These are phyloP conservation scores for Phytopythium helicoides DNA, from an alignment of 352 stramenopile species.

Conservation along the genomic window DNA sequence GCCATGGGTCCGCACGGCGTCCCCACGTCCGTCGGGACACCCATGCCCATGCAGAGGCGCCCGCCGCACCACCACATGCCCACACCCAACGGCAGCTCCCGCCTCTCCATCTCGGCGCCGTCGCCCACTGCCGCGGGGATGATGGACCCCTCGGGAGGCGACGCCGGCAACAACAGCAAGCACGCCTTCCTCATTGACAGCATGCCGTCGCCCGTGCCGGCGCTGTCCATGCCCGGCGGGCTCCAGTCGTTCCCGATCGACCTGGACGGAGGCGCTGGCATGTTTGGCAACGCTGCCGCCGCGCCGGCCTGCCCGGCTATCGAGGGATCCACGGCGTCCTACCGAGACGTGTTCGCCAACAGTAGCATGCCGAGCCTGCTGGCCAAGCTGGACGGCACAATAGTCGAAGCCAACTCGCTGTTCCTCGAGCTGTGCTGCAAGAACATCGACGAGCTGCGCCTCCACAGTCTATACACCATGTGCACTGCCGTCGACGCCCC, in stretches of 20 bases:
- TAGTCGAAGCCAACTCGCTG: conserved; percentile 73
- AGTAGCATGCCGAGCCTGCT: conserved; percentile 79
- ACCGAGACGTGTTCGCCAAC: conserved; percentile 70
- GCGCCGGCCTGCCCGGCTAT: conserved; percentile 28
- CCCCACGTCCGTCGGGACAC: neutral
- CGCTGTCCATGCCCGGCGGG: conserved; percentile 53
- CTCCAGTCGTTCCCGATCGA: conserved; percentile 69
- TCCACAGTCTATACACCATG: conserved; percentile 82
- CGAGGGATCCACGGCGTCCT: conserved; percentile 65
- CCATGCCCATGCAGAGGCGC: conserved; percentile 22
- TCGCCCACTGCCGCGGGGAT: conserved; percentile 14
- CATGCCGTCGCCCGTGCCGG: conserved; percentile 69
- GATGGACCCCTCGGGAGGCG: conserved; percentile 5
- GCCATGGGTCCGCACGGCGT: conserved; percentile 5
- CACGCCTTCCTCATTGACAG: conserved; percentile 76
- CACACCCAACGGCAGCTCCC: conserved; percentile 23
- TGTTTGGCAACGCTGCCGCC: conserved; percentile 16
- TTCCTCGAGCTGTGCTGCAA: conserved; percentile 80
- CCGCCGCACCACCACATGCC: conserved; percentile 24
- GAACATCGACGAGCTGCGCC: conserved; percentile 73
- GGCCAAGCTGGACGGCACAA: conserved; percentile 73
- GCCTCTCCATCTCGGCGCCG: conserved; percentile 55
- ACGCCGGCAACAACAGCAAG: conserved; percentile 24
- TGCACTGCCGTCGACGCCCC: conserved; percentile 67
- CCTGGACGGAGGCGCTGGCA: conserved; percentile 41